Base-by-base conservation (phyloP, 192 early-diverging fungal species). In the Backusella macrospora region DNA sequence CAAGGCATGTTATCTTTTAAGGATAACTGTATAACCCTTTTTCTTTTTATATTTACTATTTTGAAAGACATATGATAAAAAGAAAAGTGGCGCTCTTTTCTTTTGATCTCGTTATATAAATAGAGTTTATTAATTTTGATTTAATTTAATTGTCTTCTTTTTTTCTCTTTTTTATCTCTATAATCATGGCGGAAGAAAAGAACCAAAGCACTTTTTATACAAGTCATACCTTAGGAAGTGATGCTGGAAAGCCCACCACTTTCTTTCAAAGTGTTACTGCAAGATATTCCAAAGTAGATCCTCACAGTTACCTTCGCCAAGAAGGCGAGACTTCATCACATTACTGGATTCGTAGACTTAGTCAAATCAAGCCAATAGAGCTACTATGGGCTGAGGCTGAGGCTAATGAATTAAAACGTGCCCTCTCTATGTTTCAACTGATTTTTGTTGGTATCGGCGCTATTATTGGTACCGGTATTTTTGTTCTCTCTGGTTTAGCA, bases 401-500 rank as follows among this genome's bases (percentile, higher is more conserved):
- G 42, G 43, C 49, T 16, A 46, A 74, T 65, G 71, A 63, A 4
- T 47, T 80, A 23, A 73, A 73, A 3, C 75, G 70, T 42, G 70
- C 62, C 0, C 65, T 80, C 9, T 55, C 2, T 21, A 37, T 40
- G 1, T n/a, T 39, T 12, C 73, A 80, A 45, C 67, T 80, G 18
- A 55, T 74, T 0, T 79, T 79, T 47, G 47, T 79, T 39, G 77
- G 77, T 65, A 74, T 78, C 18, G 77, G 77, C 59, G 72, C 77
- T 23, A 80, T 80, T 43, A 76, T 80, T 66, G 79, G 79, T 55
- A 80, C 73, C 48, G 79, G 79, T 65, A 80, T 80, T 23, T 80
- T 80, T 68, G 79, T 80, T 12, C 43, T 80, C 16, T 80, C 79
- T 23, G 92, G 91, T 39, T 80, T 81, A 7, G 95, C 93, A 0